Base-by-base conservation (phyloP, 805 yeast species). In the Wilhelminamyces savonicus region DNA sequence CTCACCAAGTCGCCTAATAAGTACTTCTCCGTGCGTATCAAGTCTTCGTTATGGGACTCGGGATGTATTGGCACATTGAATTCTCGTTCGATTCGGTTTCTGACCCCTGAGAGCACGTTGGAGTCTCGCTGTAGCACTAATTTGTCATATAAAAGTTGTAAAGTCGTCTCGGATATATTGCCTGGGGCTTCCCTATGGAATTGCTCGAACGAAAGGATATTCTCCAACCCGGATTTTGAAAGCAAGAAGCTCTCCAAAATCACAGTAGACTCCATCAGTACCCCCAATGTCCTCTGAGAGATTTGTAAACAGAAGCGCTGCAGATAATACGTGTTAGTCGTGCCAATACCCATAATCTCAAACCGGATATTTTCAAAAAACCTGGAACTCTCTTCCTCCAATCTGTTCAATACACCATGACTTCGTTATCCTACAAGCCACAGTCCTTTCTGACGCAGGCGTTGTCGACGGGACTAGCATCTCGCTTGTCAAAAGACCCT, bases 401-500 rank as follows among this genome's bases (percentile, higher is more conserved):
- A n/a, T n/a, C n/a, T n/a, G n/a, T n/a, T n/a, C n/a, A n/a, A 8
- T 17, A 6, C 6, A 17, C 8, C 19, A 17, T 17, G 19, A 17
- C 6, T 8, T 17, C 19, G 19, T 17, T 17, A 17, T 17, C 19
- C 8, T 17, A 7, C 19, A 6, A 17, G 8, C 6, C 8, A 6
- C 6, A 17, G 19, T 40, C 52, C 7, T 57, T 46, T 32, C 54
- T 64, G 13, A 90, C 95, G 2, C 97, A 87, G 62, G 95, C 90
- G 0, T 64, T 82, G 33, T 66, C 85, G 13, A 79, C 94, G 1
- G 81, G 88, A 18, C 73, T 84, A 41, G 68, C 76, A 23, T 74
- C 82, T 30, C 64, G 97, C 39, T 66, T 86, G 23, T 38, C 49
- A 3, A 74, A 83, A 38, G 78, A 80, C 38, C 81, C 78, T 20